Percentiles rank a stretch among this genome's conserved stretches.
Conservation (phyloP, 2,329 filamentous ascomycete genomes). For the Pestalotiopsis sp. region DNA sequence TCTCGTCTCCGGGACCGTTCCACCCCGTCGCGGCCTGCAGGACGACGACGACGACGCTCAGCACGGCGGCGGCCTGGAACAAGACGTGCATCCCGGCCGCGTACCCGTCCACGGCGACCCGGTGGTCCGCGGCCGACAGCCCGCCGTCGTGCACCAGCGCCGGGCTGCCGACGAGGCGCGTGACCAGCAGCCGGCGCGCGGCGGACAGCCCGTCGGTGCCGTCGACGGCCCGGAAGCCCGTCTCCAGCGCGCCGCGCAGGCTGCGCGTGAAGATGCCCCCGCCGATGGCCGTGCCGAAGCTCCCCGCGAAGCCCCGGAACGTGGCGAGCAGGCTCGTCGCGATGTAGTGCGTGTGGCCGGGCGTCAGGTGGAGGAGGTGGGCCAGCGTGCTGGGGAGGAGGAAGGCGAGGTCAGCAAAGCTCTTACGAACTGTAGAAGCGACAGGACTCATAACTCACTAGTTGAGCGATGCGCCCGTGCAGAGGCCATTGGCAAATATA, state of each 20-base stretch:
- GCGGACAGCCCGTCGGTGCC: conserved; percentile 30
- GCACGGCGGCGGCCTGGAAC: conserved; percentile 47
- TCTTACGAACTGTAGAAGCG: not conserved
- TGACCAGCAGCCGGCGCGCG: conserved; percentile 41
- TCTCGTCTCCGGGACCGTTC: conserved; percentile 42
- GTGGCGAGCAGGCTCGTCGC: conserved; percentile 76
- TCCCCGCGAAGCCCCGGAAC: conserved; percentile 80
- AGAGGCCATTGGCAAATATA: conserved; percentile 71
- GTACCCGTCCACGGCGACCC: conserved; percentile 50
- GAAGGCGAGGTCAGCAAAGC: not conserved
- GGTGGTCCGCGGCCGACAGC: conserved; percentile 41
- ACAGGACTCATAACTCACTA: conserved; percentile 43
- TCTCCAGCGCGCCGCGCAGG: conserved; percentile 55
- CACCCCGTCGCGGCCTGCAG: conserved; percentile 55
- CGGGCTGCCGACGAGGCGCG: conserved; percentile 51
- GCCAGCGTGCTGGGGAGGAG: conserved; percentile 58
- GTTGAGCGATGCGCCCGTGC: conserved; percentile 73
- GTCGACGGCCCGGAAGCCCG: conserved; percentile 56
- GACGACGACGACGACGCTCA: conserved; percentile 44
- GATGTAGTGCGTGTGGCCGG: conserved; percentile 69
- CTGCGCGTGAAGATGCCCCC: conserved; percentile 73
- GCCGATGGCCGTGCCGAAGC: conserved; percentile 78
- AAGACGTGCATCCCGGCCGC: conserved; percentile 44
- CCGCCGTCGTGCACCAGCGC: conserved; percentile 47
- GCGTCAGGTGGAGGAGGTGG: conserved; percentile 74